These are phyloP conservation scores for Daldinia concentrica DNA, from an alignment of 495 filamentous ascomycete species.

Conservation along the genomic window DNA sequence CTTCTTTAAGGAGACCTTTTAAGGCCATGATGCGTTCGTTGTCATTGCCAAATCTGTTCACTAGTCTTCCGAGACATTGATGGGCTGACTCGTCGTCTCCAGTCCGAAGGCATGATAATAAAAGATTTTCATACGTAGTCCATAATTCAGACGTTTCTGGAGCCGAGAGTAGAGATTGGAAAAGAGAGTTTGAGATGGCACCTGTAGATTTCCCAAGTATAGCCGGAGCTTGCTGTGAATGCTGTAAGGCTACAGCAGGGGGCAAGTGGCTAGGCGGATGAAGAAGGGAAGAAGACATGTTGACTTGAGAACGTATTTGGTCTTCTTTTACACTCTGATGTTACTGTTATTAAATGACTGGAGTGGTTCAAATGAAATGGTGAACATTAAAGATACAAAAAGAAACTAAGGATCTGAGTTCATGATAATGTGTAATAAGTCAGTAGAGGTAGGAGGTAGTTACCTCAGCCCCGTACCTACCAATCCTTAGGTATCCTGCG, in stretches of 20 bases:
- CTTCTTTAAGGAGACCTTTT: constrained; percentile 85
- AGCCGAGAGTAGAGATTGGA: constrained; percentile 63
- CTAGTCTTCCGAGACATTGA: constrained; percentile 75
- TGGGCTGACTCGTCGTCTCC: constrained; percentile 82
- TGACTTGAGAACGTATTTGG: background rate
- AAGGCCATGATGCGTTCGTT: constrained; percentile 88
- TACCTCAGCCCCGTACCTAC: background rate
- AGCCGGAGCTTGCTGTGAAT: constrained; percentile 80
- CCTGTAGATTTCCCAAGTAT: constrained; percentile 66
- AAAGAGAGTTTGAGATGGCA: constrained; percentile 57
- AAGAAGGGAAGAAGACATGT: constrained; percentile 61
- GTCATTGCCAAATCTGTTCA: constrained; percentile 77
- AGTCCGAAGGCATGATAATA: constrained; percentile 84
- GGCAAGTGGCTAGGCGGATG: constrained; percentile 60
- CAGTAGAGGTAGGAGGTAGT: background rate
- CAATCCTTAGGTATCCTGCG: background rate
- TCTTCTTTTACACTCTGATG: background rate
- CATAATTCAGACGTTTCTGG: constrained; percentile 80
- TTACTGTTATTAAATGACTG: background rate
- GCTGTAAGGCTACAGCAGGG: constrained; percentile 65
- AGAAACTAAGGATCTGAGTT: background rate
- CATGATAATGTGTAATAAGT: background rate
- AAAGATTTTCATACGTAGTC: constrained; percentile 82
- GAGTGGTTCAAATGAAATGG: background rate
- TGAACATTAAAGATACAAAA: background rate